Percentiles rank a stretch among this genome's conserved stretches.
phyloP scores from a whole-genome alignment of 106 monocot species.

The Dactylorhiza incarnata region DNA sequence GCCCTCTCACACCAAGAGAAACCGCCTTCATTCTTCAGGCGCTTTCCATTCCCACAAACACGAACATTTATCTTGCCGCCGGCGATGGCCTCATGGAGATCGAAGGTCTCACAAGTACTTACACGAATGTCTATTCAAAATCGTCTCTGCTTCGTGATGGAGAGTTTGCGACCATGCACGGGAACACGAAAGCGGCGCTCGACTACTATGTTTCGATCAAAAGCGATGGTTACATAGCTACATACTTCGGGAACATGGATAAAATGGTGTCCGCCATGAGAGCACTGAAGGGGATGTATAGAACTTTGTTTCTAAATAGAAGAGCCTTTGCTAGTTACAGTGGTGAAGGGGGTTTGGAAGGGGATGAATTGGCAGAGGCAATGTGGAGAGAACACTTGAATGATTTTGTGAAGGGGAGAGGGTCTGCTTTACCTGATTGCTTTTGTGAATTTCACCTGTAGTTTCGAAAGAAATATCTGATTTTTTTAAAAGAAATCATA shows the following conservation, averaged over 20 bases:
- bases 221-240: constrained; percentile 79
- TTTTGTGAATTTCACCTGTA: constrained; percentile 70
- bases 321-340: constrained; percentile 48
- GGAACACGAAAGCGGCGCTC: constrained; percentile 87
- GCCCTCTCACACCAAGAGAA: constrained; percentile 82
- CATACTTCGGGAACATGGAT: constrained; percentile 95
- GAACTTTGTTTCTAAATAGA: constrained; percentile 75
- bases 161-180: constrained; percentile 64
- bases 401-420: constrained; percentile 74
- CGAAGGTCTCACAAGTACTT: constrained; percentile 71
- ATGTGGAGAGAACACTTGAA: constrained; percentile 60
- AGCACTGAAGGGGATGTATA: constrained; percentile 39
- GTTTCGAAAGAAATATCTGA: background rate
- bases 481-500: too few species aligned
- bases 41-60: constrained; percentile 56
- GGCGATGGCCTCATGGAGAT: constrained; percentile 87
- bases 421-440: constrained; percentile 77
- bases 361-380: constrained; percentile 47
- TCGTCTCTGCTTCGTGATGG: constrained; percentile 37
- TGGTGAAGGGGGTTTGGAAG: constrained; percentile 28
- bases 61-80: constrained; percentile 75
- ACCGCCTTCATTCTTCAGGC: constrained; percentile 80
- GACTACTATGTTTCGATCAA: constrained; percentile 84
- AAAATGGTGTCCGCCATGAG: constrained; percentile 94
- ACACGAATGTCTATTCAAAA: constrained; percentile 71